A percentile compares a stretch with the other conserved stretches of the same genome.
phyloP scores from a whole-genome alignment of 768 basidiomycete genomes.

The Rhizopogon vulgaris region DNA sequence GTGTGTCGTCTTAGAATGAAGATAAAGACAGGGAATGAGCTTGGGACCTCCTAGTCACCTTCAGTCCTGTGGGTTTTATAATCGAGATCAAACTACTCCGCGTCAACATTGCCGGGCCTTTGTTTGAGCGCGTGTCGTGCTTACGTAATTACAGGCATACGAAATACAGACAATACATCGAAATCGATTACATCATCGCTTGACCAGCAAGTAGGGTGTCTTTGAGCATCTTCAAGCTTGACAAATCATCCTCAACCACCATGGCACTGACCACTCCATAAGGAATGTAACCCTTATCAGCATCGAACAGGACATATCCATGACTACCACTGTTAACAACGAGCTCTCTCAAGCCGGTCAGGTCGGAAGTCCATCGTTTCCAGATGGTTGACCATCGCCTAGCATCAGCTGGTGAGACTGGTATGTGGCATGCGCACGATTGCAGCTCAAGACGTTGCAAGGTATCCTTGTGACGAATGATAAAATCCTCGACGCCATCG shows the following conservation, averaged over 20 bases:
- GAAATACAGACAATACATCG: no score
- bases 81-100: no score
- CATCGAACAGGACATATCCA: constrained; percentile 20
- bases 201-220: not conserved
- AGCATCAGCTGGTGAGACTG: constrained; percentile 5
- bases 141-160: no score
- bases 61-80: no score
- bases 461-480: constrained; percentile 23
- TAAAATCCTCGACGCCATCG: constrained; percentile 23
- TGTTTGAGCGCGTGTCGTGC: no score
- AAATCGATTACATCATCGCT: not conserved
- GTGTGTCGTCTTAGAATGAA: no score
- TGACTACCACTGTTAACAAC: constrained; percentile 10
- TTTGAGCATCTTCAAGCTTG: not conserved
- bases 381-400: constrained; percentile 23
- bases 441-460: constrained; percentile 18
- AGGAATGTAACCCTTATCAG: constrained; percentile 15
- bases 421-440: constrained; percentile 19
- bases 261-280: constrained; percentile 6
- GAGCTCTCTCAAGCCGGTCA: constrained; percentile 16
- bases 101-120: no score
- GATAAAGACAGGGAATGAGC: no score
- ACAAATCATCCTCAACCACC: not conserved
- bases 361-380: constrained; percentile 16
- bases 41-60: no score